A percentile compares a stretch with the other conserved stretches of the same genome.
phyloP scores from a whole-genome alignment of 2,329 filamentous ascomycete genomes.

The Pseudovirgaria hyperparasitica region DNA sequence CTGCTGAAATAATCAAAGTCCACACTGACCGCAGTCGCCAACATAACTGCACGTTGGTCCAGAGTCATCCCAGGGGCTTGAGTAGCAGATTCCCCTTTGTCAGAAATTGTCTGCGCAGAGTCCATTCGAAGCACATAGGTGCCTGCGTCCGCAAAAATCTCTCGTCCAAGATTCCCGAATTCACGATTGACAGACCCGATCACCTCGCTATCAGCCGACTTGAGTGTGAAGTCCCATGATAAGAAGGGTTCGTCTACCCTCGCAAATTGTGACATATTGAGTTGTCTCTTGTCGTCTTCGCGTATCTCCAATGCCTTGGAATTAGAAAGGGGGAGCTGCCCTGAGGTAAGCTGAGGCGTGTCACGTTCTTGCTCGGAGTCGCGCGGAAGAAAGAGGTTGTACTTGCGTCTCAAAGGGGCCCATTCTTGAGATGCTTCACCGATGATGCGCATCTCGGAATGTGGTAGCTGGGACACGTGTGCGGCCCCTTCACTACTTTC shows the following conservation, averaged over 20 bases:
- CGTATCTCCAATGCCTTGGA: slow-evolving; percentile 33
- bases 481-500: slow-evolving; percentile 13
- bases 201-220: slow-evolving; percentile 34
- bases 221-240: slow-evolving; percentile 52
- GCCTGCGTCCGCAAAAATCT: slow-evolving; percentile 54
- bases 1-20: slow-evolving; percentile 58
- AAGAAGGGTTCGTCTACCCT: slow-evolving; percentile 50
- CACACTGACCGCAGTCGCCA: slow-evolving; percentile 51
- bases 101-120: slow-evolving; percentile 35
- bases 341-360: slow-evolving; percentile 27
- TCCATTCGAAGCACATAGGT: slow-evolving; percentile 55
- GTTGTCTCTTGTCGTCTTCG: slow-evolving; percentile 20
- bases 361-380: slow-evolving; percentile 26
- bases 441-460: slow-evolving; percentile 48
- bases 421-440: slow-evolving; percentile 52
- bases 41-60: slow-evolving; percentile 53
- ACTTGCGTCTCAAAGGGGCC: slow-evolving; percentile 49
- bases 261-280: slow-evolving; percentile 47
- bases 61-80: slow-evolving; percentile 43
- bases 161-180: slow-evolving; percentile 48
- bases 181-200: slow-evolving; percentile 53
- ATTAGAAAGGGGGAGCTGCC: slow-evolving; percentile 35
- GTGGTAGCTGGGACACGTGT: slow-evolving; percentile 39
- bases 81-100: slow-evolving; percentile 17
- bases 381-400: slow-evolving; percentile 50